phyloP scores from a whole-genome alignment of 116 monocot genomes.

The Dioscorea cayenensis region DNA sequence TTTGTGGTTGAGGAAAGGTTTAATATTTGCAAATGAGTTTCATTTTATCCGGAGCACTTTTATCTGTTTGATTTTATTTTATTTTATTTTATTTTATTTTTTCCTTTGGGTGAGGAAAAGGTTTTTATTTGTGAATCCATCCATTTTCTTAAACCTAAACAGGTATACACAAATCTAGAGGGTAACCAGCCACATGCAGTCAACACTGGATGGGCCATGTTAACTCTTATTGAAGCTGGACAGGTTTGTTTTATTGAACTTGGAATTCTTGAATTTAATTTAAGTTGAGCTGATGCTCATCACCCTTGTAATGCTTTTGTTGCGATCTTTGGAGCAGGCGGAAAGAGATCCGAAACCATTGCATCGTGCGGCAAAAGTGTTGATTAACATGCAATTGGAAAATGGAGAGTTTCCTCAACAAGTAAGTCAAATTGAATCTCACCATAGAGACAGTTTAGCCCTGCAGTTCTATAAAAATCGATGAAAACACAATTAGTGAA shows the following conservation, averaged over 20 bases:
- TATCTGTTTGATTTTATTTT: no score
- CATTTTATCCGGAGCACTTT: no score
- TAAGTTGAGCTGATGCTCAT: not conserved
- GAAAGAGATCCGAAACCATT: constrained; percentile 75
- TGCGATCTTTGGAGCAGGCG: constrained; percentile 30
- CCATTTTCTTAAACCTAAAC: no score
- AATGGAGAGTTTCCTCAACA: constrained; percentile 92
- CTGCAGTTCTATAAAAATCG: no score
- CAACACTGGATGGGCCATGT: constrained; percentile 50
- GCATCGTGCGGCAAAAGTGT: constrained; percentile 68
- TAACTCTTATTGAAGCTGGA: constrained; percentile 37
- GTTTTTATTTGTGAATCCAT: no score
- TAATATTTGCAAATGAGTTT: no score
- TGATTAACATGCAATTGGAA: constrained; percentile 80
- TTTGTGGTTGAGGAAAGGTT: no score
- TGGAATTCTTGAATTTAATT: not conserved
- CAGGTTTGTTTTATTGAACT: constrained; percentile 24
- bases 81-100: no score
- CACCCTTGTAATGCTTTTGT: not conserved
- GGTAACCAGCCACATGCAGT: constrained; percentile 28
- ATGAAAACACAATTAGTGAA: no score
- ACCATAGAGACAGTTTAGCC: no score
- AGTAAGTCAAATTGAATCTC: constrained; percentile 24
- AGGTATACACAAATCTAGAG: constrained; percentile 10
- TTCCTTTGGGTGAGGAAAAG: no score